These are phyloP conservation scores for Rhododendron ovatum DNA, from an alignment of 148 eudicot genomes.

Conservation along the genomic window DNA sequence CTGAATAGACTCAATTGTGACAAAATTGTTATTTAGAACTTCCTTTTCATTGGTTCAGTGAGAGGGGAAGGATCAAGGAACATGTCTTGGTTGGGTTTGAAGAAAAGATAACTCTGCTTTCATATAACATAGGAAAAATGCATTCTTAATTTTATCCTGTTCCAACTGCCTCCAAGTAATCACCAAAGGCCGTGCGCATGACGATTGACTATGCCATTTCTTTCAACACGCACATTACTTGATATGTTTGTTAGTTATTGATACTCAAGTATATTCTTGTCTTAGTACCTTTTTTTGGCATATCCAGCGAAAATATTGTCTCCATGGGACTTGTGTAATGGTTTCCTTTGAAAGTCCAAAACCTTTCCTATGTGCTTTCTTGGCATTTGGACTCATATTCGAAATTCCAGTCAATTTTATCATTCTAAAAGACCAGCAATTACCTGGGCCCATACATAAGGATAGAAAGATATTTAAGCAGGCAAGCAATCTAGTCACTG, in stretches of 20 bases:
- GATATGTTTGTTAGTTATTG: not conserved
- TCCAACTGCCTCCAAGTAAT: not conserved
- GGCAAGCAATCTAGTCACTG: not conserved
- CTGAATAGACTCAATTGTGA: too few species aligned
- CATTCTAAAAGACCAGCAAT: not conserved
- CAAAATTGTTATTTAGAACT: not conserved
- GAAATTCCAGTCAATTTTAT: not conserved
- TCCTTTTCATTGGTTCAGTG: not conserved
- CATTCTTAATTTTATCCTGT: not conserved
- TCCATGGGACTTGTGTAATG: not conserved
- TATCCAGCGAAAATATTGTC: not conserved
- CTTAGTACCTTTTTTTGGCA: not conserved
- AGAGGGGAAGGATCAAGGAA: not conserved
- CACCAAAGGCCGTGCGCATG: not conserved
- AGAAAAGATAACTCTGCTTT: not conserved
- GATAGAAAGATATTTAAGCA: not conserved
- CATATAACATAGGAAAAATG: not conserved
- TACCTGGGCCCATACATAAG: not conserved
- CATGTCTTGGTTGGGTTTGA: not conserved
- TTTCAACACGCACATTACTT: not conserved
- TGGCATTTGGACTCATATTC: not conserved
- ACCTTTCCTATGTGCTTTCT: not conserved
- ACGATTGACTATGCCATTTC: not conserved
- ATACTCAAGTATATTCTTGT: not conserved
- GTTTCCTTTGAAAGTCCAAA: not conserved